These are phyloP conservation scores for Gryganskiella cystojenkinii DNA, from an alignment of 192 early-diverging fungal genomes.

Conservation along the genomic window DNA sequence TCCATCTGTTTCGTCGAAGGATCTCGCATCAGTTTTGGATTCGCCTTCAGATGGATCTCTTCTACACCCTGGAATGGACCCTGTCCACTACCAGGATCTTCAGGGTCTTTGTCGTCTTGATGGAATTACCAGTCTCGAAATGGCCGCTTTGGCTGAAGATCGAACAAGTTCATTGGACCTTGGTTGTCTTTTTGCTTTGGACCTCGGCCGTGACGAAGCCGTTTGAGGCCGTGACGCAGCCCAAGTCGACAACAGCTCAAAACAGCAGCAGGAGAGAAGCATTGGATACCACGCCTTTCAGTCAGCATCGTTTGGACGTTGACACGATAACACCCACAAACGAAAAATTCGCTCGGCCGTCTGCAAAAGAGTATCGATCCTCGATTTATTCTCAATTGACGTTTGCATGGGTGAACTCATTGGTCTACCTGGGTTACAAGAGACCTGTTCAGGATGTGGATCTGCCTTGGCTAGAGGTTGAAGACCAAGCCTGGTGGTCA, in stretches of 20 bases:
- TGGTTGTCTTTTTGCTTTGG: slow-evolving; percentile 4
- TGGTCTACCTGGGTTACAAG: slow-evolving; percentile 58
- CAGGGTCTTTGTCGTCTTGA: background rate
- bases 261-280: slow-evolving; percentile 6
- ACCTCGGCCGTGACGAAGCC: slow-evolving; percentile 19
- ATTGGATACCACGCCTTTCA: no score
- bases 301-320: no score
- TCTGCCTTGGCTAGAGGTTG: no score
- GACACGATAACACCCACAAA: no score
- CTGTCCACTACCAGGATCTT: slow-evolving; percentile 16
- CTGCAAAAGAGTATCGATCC: slow-evolving; percentile 14
- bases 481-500: no score
- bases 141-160: slow-evolving; percentile 29
- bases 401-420: slow-evolving; percentile 49
- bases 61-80: slow-evolving; percentile 11
- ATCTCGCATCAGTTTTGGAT: slow-evolving; percentile 25
- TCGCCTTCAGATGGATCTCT: slow-evolving; percentile 30
- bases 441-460: slow-evolving; percentile 61
- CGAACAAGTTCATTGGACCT: slow-evolving; percentile 12
- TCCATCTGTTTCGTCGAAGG: slow-evolving; percentile 15
- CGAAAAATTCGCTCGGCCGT: no score
- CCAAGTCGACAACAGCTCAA: no score
- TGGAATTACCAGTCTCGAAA: slow-evolving; percentile 15
- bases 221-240: background rate
- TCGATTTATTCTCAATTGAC: slow-evolving; percentile 41